A percentile compares a stretch with the other conserved stretches of the same genome.
Evolutionary conservation across 2,329 filamentous ascomycete genomes (phyloP).

Genomic region (Ceratocystis variospora): DNA sequence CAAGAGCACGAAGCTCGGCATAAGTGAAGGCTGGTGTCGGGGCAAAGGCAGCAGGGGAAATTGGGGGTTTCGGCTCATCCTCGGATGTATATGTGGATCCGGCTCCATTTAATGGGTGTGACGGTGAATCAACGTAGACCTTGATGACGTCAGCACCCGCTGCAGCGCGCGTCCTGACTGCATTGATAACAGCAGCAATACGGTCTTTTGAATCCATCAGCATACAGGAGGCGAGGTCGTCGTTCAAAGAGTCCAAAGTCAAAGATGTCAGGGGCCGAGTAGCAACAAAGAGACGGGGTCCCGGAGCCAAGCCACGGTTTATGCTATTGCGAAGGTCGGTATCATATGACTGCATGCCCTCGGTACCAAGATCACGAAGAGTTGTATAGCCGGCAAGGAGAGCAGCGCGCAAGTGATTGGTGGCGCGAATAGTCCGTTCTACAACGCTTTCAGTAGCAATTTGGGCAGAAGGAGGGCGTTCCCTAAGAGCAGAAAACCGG

Average conservation of each 20-base stretch:
- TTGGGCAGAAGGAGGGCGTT: conserved; percentile 32
- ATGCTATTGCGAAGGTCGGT: conserved; percentile 39
- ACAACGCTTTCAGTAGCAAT: conserved; percentile 45
- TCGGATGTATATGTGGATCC: conserved; percentile 23
- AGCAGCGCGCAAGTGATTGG: conserved; percentile 38
- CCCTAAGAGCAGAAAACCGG: conserved; percentile 23
- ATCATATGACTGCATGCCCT: conserved; percentile 37
- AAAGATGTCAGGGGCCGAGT: conserved; percentile 37
- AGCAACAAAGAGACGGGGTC: conserved; percentile 42
- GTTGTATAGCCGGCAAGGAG: conserved; percentile 46
- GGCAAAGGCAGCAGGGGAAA: too few relatives aligned
- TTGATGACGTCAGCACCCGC: conserved; percentile 39
- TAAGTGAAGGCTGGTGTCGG: conserved; percentile 34
- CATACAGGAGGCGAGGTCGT: background rate
- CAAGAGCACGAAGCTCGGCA: conserved; percentile 38
- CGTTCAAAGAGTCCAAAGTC: conserved; percentile 27
- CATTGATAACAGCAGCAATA: conserved; percentile 31
- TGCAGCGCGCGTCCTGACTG: conserved; percentile 34
- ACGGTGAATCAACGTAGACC: conserved; percentile 38
- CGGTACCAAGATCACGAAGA: conserved; percentile 42
- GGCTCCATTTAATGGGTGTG: conserved; percentile 33
- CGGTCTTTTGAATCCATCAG: conserved; percentile 34
- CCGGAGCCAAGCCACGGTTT: conserved; percentile 39
- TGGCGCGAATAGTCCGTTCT: conserved; percentile 41
- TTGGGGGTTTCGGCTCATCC: conserved; percentile 28